phyloP scores from a whole-genome alignment of 345 rosid species.

The Erysimum cheiranthoides region DNA sequence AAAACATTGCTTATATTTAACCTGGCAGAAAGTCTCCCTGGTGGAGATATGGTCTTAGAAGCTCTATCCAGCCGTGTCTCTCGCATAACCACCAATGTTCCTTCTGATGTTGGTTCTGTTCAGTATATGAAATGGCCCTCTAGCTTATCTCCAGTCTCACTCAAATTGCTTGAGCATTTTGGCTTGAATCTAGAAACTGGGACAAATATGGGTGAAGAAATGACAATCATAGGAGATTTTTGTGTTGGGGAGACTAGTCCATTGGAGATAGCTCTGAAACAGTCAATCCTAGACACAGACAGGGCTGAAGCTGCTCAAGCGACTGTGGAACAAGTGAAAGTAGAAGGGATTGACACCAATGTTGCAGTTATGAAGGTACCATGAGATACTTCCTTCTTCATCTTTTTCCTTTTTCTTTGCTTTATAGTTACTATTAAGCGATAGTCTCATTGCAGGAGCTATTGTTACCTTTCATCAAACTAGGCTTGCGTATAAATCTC shows the following conservation, averaged over 20 bases:
- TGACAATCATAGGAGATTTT: constrained; percentile 61
- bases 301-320: constrained; percentile 95
- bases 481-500: constrained; percentile 52
- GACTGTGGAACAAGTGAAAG: constrained; percentile 92
- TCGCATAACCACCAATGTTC: constrained; percentile 51
- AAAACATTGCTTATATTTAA: constrained; percentile 81
- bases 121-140: constrained; percentile 57
- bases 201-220: constrained; percentile 53
- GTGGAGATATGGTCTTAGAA: constrained; percentile 81
- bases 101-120: constrained; percentile 46
- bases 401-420: neutral
- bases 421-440: constrained; percentile 16
- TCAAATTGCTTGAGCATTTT: constrained; percentile 63
- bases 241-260: constrained; percentile 85
- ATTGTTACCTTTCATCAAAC: constrained; percentile 64
- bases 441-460: constrained; percentile 64
- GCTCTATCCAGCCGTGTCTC: constrained; percentile 68
- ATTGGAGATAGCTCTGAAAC: constrained; percentile 75
- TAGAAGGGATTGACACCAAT: constrained; percentile 94
- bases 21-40: constrained; percentile 91
- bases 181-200: constrained; percentile 65
- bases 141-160: constrained; percentile 61
- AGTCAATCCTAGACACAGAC: constrained; percentile 69
- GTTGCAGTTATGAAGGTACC: constrained; percentile 85
- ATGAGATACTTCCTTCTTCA: constrained; percentile 7